Percentiles rank a stretch among this genome's conserved stretches.
Conservation (phyloP, 108 stramenopile species). For the Bacterosira constricta region DNA sequence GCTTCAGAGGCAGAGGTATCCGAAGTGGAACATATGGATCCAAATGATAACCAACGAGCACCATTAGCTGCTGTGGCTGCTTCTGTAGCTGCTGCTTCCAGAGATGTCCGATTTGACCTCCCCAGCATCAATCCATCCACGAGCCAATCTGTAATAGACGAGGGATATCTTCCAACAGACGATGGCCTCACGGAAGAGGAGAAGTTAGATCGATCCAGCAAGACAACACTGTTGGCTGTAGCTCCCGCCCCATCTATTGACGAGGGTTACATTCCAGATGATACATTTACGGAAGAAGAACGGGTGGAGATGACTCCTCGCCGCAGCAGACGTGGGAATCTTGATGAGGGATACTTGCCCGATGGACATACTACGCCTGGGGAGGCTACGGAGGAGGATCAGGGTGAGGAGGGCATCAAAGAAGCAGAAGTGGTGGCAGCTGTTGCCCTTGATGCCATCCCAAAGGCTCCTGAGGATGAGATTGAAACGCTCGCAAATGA, state of each 20-base stretch:
- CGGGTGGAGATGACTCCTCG: constrained; percentile 2
- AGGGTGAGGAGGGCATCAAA: background rate
- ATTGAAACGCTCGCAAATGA: background rate
- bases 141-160: too few relatives aligned
- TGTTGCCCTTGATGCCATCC: background rate
- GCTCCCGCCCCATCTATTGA: constrained; percentile 14
- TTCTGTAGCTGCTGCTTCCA: too few relatives aligned
- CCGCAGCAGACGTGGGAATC: background rate
- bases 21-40: too few relatives aligned
- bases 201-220: constrained; percentile 10
- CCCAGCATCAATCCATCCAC: too few relatives aligned
- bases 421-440: background rate
- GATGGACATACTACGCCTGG: constrained; percentile 36
- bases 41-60: too few relatives aligned
- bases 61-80: too few relatives aligned
- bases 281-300: constrained; percentile 23
- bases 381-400: constrained; percentile 26
- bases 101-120: too few relatives aligned
- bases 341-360: constrained; percentile 32
- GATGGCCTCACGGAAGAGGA: constrained; percentile 27
- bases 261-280: constrained; percentile 22
- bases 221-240: background rate
- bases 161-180: too few relatives aligned
- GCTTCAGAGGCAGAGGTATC: too few relatives aligned
- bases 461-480: constrained; percentile 1